These are phyloP conservation scores for Cryptomeria japonica DNA, from an alignment of 75 land plant genomes.

Conservation along the genomic window DNA sequence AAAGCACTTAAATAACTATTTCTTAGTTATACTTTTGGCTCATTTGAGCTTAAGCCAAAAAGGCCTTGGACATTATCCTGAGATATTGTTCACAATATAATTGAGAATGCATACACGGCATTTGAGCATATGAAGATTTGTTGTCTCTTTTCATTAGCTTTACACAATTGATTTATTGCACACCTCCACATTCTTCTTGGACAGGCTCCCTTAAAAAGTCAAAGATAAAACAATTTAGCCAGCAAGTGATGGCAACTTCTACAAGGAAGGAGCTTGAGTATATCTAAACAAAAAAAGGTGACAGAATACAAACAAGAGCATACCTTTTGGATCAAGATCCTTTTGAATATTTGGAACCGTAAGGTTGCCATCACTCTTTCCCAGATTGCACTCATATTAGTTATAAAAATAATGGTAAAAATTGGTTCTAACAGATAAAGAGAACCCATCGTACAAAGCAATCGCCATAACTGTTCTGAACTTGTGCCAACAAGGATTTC, in stretches of 20 bases:
- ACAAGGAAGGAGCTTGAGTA: not conserved
- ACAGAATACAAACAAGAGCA: not conserved
- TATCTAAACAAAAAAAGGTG: not conserved
- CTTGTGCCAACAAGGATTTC: constrained; percentile 83
- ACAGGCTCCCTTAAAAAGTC: not conserved
- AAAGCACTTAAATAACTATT: not conserved
- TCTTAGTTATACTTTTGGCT: not conserved
- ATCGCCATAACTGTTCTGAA: constrained; percentile 62
- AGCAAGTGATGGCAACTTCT: not conserved
- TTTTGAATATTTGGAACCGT: constrained; percentile 70
- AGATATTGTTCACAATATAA: not conserved
- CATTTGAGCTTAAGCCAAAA: not conserved
- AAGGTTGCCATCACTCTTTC: constrained; percentile 91
- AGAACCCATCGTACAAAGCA: constrained; percentile 62
- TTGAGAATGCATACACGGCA: not conserved
- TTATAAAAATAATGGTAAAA: constrained; percentile 76
- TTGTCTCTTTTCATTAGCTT: not conserved
- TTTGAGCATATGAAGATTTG: not conserved
- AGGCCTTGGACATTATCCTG: too few species aligned
- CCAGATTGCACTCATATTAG: constrained; percentile 88
- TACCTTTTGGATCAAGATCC: constrained; percentile 87
- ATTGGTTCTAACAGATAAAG: constrained; percentile 83
- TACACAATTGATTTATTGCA: not conserved
- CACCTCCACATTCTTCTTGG: not conserved
- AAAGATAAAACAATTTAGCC: not conserved